Evolutionary conservation across 2,329 filamentous ascomycete genomes (phyloP), one percentile per base, ranked within the genome.

Genomic region (Ustilaginoidea virens): DNA sequence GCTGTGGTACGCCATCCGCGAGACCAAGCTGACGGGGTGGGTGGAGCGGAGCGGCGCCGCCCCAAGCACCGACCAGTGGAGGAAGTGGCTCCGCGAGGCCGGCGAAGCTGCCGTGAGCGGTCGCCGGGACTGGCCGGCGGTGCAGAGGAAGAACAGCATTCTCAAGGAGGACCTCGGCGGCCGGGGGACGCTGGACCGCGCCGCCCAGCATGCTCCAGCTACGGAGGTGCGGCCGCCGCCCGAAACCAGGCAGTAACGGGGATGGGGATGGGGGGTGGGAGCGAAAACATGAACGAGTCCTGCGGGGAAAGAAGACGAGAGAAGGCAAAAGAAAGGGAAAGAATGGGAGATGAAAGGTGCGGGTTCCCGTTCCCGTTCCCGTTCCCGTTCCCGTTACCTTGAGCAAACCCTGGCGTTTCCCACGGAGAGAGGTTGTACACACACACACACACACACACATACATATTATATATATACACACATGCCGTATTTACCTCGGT

Each of bases 1-100:
- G 2, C 46, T 74, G 32, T 74, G 69, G 69, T 69, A 60, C 36
- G 67, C 65, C 2, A 69, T 74, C 26, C 55, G 61, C 9, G 63
- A 66, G 39, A 71, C 68, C 0, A 46, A 56, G 39, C 50, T 51
- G 15, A 63, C 53, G 0, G 59, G 58, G 4, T 75, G 70, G 70
- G 61, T 68, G 3, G 49, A 51, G 32, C 52, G 57, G 23, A 61
- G 57, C 27, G 59, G 63, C 9, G 61, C 64, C 0, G 63, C 66
- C 1, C 69, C 70, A 0, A 45, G 46, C 8, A 71, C 68, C 1
- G 40, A 49, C 0, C 52, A 62, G 33, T 74, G 69, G 69, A 52
- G 55, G 25, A 36, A 47, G 30, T 74, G 69, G 70, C 51, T 74
- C 5, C 39, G 41, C 4, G 56, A 66, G 39, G 66, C 67, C 0